Evolutionary conservation across 345 rosid species (phyloP), one percentile per base, ranked within the genome.

Genomic region (Nasturtium officinale): DNA sequence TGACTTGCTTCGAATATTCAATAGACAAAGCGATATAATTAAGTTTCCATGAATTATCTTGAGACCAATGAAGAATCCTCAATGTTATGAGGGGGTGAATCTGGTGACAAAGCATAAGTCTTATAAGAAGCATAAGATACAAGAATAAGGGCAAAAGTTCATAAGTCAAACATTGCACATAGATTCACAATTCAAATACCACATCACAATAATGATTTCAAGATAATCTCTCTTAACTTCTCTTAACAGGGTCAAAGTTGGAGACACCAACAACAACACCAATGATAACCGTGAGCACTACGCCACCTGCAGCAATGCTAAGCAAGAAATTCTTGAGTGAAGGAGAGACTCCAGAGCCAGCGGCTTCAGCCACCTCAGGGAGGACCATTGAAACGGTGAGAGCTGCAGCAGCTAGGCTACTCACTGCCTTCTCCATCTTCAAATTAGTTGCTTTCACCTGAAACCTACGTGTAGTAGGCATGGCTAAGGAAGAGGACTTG

Each of bases 251-350:
- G 68, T 81, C 84, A 48, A 81, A 81, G 77, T 89, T 92, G 83
- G 96, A 32, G 16, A 92, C 98, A 5, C 93, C 96, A 17, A 90
- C 57, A 32, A 92, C 85, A 5, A 78, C 98, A 35, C 96, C 98
- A 7, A 86, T 50, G 56, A 92, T 26, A 51, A 55, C 89, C 11
- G 6, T 67, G 28, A 85, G 84, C 52, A 92, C 91, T 12, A 83
- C 77, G 6, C 96, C 96, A 38, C 96, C 96, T 0, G 96, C 89
- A 6, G 48, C 85, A 67, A 90, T 87, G 81, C 98, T 92, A 61
- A 88, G 90, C 93, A 92, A 84, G 88, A 90, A 92, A 84, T 90
- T 92, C 79, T 90, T 87, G 79, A 90, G 96, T 18, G 98, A 92
- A 25, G 97, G 97, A 50, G 91, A 78, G 64, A 87, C 5, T 5